Conservation (phyloP, 75 land plant species). For the Cryptomeria japonica region DNA sequence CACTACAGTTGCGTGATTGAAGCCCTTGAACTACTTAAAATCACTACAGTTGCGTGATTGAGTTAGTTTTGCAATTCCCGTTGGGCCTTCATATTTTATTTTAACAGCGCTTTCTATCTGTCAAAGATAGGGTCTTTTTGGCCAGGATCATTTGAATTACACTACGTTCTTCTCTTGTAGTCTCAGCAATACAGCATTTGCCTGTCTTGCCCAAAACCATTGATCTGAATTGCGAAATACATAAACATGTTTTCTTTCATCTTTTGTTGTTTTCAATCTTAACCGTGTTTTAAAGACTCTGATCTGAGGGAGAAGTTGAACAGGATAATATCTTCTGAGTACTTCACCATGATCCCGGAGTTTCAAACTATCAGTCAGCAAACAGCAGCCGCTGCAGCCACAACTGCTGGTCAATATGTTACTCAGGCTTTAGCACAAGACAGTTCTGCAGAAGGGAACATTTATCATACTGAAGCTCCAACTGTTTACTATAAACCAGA, state of each 20-base stretch:
- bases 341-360: slow-evolving; percentile 87
- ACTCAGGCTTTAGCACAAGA: slow-evolving; percentile 16
- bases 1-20: no score
- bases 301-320: slow-evolving; percentile 71
- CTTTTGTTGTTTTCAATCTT: neutral
- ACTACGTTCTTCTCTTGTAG: neutral
- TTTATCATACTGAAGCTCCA: neutral
- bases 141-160: neutral
- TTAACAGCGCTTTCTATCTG: neutral
- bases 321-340: slow-evolving; percentile 87
- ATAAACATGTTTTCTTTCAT: neutral
- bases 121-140: neutral
- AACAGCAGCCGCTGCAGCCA: slow-evolving; percentile 52
- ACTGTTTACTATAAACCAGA: neutral
- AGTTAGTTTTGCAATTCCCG: neutral
- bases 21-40: no score
- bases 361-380: slow-evolving; percentile 52
- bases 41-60: no score
- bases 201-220: neutral
- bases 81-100: neutral
- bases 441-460: slow-evolving; percentile 6
- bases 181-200: neutral
- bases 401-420: slow-evolving; percentile 66
- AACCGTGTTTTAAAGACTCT: slow-evolving; percentile 47
- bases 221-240: neutral